Base-by-base conservation (phyloP, 495 filamentous ascomycete species). In the Talaromyces stipitatus region DNA sequence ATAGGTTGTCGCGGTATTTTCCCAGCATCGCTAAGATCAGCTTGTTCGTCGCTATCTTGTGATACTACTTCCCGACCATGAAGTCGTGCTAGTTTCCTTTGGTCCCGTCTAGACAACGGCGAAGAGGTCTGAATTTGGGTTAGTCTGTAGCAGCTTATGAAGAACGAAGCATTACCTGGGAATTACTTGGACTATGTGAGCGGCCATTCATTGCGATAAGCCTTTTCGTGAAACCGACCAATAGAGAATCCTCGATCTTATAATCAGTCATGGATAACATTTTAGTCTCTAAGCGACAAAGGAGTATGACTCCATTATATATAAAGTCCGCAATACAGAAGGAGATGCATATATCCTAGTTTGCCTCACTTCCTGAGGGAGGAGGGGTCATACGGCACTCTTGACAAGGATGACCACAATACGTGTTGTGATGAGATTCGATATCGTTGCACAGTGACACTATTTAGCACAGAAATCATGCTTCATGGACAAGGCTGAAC, bases 1-100 rank as follows among this genome's bases (percentile, higher is more conserved):
- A 54, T 54, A 10, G 27, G 28, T 33, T 54, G 14, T 33, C 27
- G 51, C 12, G 51, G 28, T 69, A 46, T 46, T 7, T n/a, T 46
- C 12, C 43, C 14, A n/a, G 20, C 43, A 10, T n/a, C 16, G 16
- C 43, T 46, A 46, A 33, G 7, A 33, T 46, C 20, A 46, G 43
- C 20, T 22, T 46, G 12, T 46, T 46, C 20, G 16, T 22, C 43
- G 20, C 20, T 46, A 46, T 46, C 20, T 46, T 9, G 14, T 9
- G 43, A n/a, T 46, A n/a, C 20, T n/a, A n/a, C 43, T 46, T 33
- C 30, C 30, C 43, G 43, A 46, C 6, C 43, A 7, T 46, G 12
- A 22, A n/a, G 12, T 46, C 43, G 43, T 10, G 12, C 43, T 46
- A 46, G 20, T 46, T 22, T 46, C 20, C 43, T 46, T n/a, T 46